Percentiles rank a stretch among this genome's conserved stretches.
phyloP scores from a whole-genome alignment of 2,329 filamentous ascomycete genomes.

The Alternaria gansuensis region DNA sequence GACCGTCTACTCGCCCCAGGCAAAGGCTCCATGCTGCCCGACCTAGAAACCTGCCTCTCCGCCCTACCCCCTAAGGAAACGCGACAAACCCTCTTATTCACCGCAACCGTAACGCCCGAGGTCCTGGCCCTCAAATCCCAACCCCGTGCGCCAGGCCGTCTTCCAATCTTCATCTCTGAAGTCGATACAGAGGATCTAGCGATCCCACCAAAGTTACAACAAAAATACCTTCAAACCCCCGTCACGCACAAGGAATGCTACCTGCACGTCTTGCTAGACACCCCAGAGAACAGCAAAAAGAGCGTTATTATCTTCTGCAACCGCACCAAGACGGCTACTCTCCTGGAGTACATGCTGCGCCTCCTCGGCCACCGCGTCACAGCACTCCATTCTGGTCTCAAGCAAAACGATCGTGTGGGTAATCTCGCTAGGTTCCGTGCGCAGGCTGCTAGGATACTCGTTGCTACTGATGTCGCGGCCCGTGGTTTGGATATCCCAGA shows the following conservation, averaged over 20 bases:
- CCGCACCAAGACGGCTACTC: conserved; percentile 84
- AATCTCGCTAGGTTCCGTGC: conserved; percentile 94
- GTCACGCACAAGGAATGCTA: conserved; percentile 96
- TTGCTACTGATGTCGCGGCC: conserved; percentile 94
- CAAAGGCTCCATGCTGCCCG: conserved; percentile 89
- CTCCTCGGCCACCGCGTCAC: conserved; percentile 90
- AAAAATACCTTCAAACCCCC: conserved; percentile 87
- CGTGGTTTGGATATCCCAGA: conserved; percentile 95
- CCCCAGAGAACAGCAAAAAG: conserved; percentile 73
- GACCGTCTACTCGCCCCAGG: conserved; percentile 82
- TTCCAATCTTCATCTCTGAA: conserved; percentile 88
- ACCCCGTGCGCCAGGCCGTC: conserved; percentile 74
- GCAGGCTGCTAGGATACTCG: conserved; percentile 83
- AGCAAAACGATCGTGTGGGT: conserved; percentile 82
- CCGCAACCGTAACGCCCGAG: conserved; percentile 92
- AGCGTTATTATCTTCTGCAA: conserved; percentile 95
- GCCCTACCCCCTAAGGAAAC: conserved; percentile 78
- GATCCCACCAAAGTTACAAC: conserved; percentile 80
- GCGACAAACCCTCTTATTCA: conserved; percentile 95
- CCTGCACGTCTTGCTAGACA: conserved; percentile 86
- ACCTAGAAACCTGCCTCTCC: conserved; percentile 86
- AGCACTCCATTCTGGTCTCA: conserved; percentile 85
- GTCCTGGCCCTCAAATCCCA: conserved; percentile 85
- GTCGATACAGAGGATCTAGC: conserved; percentile 76
- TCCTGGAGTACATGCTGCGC: conserved; percentile 86